These are phyloP conservation scores for Sugiyamaella chiloensis DNA, from an alignment of 805 yeast genomes.

Conservation along the genomic window DNA sequence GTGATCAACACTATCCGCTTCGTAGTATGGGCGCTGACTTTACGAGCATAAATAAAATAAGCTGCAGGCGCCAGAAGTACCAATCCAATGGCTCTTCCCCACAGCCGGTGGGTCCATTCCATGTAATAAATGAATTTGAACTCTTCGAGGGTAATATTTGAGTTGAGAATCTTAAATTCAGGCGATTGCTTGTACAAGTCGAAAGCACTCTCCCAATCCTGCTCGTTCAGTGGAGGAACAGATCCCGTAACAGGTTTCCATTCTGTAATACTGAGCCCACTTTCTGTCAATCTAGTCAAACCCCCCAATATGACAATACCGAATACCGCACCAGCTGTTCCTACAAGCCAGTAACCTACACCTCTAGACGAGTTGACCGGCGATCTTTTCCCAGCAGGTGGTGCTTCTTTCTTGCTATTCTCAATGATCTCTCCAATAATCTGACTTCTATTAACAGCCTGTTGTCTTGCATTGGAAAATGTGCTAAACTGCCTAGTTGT, in stretches of 20 bases:
- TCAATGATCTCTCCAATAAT: slow-evolving; percentile 6
- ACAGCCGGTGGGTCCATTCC: slow-evolving; percentile 96
- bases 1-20: slow-evolving; percentile 68
- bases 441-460: neutral
- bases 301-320: slow-evolving; percentile 98
- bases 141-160: slow-evolving; percentile 85
- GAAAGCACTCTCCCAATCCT: slow-evolving; percentile 86
- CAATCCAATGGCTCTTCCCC: slow-evolving; percentile 89
- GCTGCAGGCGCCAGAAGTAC: slow-evolving; percentile 80
- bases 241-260: slow-evolving; percentile 98
- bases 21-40: slow-evolving; percentile 65
- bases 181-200: slow-evolving; percentile 79
- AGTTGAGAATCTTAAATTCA: slow-evolving; percentile 83
- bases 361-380: slow-evolving; percentile 46
- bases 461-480: neutral
- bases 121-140: slow-evolving; percentile 90
- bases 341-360: slow-evolving; percentile 86
- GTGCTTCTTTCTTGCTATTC: slow-evolving; percentile 1
- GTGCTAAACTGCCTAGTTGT: slow-evolving; percentile 1
- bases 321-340: slow-evolving; percentile 84
- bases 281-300: slow-evolving; percentile 88
- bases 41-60: slow-evolving; percentile 67
- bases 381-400: slow-evolving; percentile 11
- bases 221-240: slow-evolving; percentile 77
- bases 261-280: slow-evolving; percentile 93